Evolutionary conservation across 257 asterid species (phyloP).

Genomic region (Solanum etuberosum): DNA sequence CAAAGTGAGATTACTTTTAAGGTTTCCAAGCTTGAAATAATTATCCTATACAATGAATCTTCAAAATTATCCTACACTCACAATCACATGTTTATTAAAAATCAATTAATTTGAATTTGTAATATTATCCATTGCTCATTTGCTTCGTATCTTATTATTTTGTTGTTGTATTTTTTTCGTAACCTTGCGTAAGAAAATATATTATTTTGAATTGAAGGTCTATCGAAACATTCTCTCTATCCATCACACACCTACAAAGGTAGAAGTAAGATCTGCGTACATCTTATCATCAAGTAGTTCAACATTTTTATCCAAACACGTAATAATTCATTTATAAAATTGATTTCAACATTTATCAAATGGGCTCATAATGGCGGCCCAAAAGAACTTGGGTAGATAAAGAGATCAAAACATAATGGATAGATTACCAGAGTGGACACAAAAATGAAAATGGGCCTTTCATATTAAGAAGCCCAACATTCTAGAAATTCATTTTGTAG

Average conservation of each 20-base stretch:
- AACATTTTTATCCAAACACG: background rate
- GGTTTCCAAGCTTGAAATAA: background rate
- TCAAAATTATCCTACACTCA: background rate
- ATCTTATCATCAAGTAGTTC: background rate
- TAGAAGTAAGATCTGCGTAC: too few relatives aligned
- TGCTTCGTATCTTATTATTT: background rate
- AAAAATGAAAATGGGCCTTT: background rate
- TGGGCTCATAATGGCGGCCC: background rate
- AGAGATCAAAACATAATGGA: background rate
- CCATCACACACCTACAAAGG: too few relatives aligned
- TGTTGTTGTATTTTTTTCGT: background rate
- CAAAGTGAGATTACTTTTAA: background rate
- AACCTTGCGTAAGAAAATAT: fast-evolving
- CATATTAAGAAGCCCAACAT: background rate
- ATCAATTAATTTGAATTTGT: background rate
- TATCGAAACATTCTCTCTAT: background rate
- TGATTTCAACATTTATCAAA: background rate
- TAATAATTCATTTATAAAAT: background rate
- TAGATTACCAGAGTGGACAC: background rate
- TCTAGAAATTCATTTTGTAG: background rate
- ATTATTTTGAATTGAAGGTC: background rate
- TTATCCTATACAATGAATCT: background rate
- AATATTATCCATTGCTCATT: background rate
- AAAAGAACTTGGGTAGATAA: background rate
- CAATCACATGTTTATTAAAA: background rate